phyloP scores from a whole-genome alignment of 768 basidiomycete species.

The Nidularia sp. region DNA sequence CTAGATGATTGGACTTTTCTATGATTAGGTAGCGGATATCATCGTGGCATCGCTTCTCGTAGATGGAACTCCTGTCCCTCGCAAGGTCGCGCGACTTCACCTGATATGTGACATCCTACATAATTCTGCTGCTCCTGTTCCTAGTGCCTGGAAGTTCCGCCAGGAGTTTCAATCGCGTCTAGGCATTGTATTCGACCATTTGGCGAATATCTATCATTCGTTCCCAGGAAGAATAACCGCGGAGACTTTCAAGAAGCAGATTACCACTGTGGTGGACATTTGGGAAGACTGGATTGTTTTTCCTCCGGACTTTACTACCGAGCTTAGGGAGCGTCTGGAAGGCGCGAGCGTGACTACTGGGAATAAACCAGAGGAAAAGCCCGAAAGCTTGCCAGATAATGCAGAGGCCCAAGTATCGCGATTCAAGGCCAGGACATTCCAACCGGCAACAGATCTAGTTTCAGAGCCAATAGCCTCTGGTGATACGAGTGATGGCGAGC shows the following conservation, averaged over 20 bases:
- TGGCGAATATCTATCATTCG: slow-evolving; percentile 90
- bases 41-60: slow-evolving; percentile 87
- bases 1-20: neutral
- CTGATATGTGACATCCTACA: slow-evolving; percentile 97
- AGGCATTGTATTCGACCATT: slow-evolving; percentile 93
- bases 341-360: slow-evolving; percentile 36
- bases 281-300: slow-evolving; percentile 99
- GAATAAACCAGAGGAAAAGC: slow-evolving; percentile 21
- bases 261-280: slow-evolving; percentile 83
- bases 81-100: slow-evolving; percentile 92
- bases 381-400: slow-evolving; percentile 15
- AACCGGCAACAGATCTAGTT: slow-evolving; percentile 51
- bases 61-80: slow-evolving; percentile 93
- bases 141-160: slow-evolving; percentile 97
- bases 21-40: slow-evolving; percentile 77
- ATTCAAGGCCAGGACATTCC: slow-evolving; percentile 79
- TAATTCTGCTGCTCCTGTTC: slow-evolving; percentile 90
- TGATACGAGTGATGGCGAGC: slow-evolving; percentile 29
- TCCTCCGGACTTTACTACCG: slow-evolving; percentile 76
- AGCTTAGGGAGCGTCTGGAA: slow-evolving; percentile 72
- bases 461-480: slow-evolving; percentile 17
- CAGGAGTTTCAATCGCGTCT: slow-evolving; percentile 90
- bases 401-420: slow-evolving; percentile 43
- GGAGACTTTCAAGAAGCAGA: slow-evolving; percentile 93
- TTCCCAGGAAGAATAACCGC: slow-evolving; percentile 96